Evolutionary conservation across 164 flowering plant species (phyloP).

Genomic region (Kalanchoe fedtschenkoi): DNA sequence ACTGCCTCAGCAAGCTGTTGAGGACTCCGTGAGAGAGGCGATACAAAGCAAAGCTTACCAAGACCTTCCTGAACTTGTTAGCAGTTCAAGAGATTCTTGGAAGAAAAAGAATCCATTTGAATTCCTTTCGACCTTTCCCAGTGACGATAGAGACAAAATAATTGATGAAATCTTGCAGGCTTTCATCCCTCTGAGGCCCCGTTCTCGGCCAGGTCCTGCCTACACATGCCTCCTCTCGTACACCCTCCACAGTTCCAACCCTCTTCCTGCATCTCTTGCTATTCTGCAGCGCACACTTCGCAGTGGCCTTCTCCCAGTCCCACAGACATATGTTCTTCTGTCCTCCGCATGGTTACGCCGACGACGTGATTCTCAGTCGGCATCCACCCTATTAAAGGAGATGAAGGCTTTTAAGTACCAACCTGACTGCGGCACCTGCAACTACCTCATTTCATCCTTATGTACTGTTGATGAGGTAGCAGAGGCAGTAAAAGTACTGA

Average conservation of each 20-base stretch:
- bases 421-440: conserved; percentile 56
- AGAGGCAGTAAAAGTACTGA: conserved; percentile 49
- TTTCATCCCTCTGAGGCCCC: conserved; percentile 48
- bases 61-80: conserved; percentile 42
- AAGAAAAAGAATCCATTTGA: conserved; percentile 35
- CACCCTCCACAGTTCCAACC: conserved; percentile 38
- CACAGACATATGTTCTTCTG: conserved; percentile 52
- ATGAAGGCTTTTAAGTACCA: conserved; percentile 52
- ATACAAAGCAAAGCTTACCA: conserved; percentile 35
- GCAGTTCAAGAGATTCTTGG: conserved; percentile 13
- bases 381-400: conserved; percentile 27
- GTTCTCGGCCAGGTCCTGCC: conserved; percentile 23
- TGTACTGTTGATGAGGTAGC: conserved; percentile 42
- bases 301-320: conserved; percentile 52
- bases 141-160: conserved; percentile 21
- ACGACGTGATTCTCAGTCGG: conserved; percentile 19
- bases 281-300: conserved; percentile 57
- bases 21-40: conserved; percentile 33
- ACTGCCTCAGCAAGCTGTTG: conserved; percentile 11
- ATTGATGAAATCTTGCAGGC: conserved; percentile 63
- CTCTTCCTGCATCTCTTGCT: conserved; percentile 58
- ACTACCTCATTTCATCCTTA: conserved; percentile 52
- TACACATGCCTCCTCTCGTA: conserved; percentile 40
- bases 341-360: conserved; percentile 51
- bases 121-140: conserved; percentile 47